Evolutionary conservation across 345 rosid genomes (phyloP).

Genomic region (Gossypium anomalum): DNA sequence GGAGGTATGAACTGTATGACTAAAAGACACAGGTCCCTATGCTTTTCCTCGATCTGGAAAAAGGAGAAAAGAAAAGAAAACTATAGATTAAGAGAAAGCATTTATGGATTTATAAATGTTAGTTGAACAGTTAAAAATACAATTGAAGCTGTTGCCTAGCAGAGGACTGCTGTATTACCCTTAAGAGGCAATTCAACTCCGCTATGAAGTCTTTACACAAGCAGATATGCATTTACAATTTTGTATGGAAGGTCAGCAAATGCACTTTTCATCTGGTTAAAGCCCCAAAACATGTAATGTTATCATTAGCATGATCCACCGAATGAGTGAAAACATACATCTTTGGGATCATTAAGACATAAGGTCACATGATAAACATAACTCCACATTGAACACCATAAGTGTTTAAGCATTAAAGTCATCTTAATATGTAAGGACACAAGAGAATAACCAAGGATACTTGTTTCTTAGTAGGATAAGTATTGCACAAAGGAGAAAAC

Average conservation of each 20-base stretch:
- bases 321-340: background rate
- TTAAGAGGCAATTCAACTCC: background rate
- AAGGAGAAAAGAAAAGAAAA: constrained; percentile 36
- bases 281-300: background rate
- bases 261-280: background rate
- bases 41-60: constrained; percentile 92
- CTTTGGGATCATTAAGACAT: background rate
- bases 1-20: constrained; percentile 93
- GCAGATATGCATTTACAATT: background rate
- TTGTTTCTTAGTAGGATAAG: background rate
- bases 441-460: background rate
- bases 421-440: background rate
- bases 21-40: constrained; percentile 75
- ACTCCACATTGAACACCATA: background rate
- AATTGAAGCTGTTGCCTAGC: background rate
- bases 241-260: background rate
- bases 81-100: constrained; percentile 2
- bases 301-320: background rate
- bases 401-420: background rate
- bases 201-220: background rate
- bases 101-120: background rate
- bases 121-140: background rate
- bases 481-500: background rate
- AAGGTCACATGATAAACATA: background rate
- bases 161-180: background rate